These are phyloP conservation scores for Pseudocercospora pini-densiflorae DNA, from an alignment of 2,329 filamentous ascomycete species.

Conservation along the genomic window DNA sequence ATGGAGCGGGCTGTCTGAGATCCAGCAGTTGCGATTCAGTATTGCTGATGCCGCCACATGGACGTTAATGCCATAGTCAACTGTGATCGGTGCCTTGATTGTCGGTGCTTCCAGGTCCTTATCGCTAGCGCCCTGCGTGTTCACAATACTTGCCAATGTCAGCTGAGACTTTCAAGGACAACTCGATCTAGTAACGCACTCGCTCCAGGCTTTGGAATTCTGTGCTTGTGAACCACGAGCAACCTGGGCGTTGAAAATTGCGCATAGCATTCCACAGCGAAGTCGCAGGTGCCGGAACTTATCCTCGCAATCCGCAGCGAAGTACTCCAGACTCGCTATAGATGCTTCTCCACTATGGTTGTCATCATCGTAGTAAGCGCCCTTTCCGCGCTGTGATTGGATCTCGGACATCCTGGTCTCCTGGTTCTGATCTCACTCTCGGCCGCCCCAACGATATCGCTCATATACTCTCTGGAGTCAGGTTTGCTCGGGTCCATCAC, in stretches of 20 bases:
- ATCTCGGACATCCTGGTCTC: neutral
- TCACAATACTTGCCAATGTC: neutral
- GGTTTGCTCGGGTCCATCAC: neutral
- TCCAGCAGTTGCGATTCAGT: conserved; percentile 3
- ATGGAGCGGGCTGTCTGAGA: conserved; percentile 1
- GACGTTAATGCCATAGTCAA: neutral
- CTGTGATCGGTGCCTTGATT: neutral
- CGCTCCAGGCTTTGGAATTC: neutral
- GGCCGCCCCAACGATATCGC: neutral
- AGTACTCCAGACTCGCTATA: conserved; percentile 6
- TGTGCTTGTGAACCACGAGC: neutral
- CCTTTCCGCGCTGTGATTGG: neutral
- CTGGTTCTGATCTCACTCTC: neutral
- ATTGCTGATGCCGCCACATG: neutral
- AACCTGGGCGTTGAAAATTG: neutral
- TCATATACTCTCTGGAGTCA: neutral
- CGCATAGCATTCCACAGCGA: conserved; percentile 1
- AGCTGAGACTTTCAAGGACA: neutral
- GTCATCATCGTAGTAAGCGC: neutral
- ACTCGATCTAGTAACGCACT: neutral
- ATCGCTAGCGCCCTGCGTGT: neutral
- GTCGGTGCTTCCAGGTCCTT: neutral
- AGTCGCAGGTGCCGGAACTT: conserved; percentile 1
- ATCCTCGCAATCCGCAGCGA: conserved; percentile 2
- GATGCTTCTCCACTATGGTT: neutral